Conservation (phyloP, 169 alveolate genomes). For the Cystoisospora suis region DNA sequence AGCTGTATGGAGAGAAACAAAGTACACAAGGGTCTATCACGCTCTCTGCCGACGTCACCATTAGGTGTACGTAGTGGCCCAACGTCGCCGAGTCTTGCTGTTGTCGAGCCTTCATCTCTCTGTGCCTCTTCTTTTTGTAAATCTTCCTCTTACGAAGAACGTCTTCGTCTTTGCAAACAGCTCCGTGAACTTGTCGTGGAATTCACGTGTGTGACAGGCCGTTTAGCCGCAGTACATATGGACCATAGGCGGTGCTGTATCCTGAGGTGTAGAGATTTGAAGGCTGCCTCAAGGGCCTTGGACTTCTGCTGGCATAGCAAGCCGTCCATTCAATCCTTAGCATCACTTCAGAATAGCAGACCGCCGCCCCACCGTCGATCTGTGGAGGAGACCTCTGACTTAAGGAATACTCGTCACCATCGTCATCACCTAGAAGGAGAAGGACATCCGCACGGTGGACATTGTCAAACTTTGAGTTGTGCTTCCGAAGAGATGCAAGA, state of each 20-base stretch:
- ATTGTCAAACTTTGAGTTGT: no score
- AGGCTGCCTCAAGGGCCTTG: constrained; percentile 19
- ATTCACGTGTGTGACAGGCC: background rate
- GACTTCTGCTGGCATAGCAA: no score
- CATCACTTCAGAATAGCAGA: no score
- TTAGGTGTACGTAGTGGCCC: background rate
- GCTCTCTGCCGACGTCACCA: background rate
- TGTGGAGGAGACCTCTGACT: no score
- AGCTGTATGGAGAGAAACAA: background rate
- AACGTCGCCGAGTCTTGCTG: background rate
- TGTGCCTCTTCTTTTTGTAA: background rate
- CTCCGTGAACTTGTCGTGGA: constrained; percentile 25
- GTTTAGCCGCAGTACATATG: constrained; percentile 27
- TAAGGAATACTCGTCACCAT: no score
- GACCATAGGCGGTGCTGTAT: constrained; percentile 36
- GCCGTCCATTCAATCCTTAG: no score
- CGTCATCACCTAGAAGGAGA: no score
- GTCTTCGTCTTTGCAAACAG: background rate
- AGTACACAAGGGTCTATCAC: background rate
- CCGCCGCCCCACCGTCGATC: no score
- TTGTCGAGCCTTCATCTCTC: background rate
- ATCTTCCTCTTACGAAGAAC: background rate
- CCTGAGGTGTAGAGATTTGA: background rate
- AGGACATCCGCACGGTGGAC: no score
- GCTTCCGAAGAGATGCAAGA: no score